A percentile compares a stretch with the other conserved stretches of the same genome.
Conservation (phyloP, 345 rosid species). For the Murraya koenigii region DNA sequence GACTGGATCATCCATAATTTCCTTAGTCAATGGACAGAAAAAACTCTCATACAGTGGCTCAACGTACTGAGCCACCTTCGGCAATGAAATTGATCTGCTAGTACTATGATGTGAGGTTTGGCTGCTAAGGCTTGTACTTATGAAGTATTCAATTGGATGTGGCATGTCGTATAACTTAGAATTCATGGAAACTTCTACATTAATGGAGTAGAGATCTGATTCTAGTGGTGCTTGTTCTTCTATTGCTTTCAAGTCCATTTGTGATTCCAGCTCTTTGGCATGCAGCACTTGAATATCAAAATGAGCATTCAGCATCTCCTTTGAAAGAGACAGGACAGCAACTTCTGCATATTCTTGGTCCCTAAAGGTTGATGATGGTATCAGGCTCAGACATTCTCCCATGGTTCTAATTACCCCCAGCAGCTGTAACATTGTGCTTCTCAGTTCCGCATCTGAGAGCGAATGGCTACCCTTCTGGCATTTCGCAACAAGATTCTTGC, state of each 20-base stretch:
- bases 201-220: slow-evolving; percentile 64
- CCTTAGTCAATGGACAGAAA: slow-evolving; percentile 80
- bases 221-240: slow-evolving; percentile 25
- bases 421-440: slow-evolving; percentile 40
- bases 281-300: slow-evolving; percentile 28
- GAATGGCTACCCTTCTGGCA: slow-evolving; percentile 22
- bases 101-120: slow-evolving; percentile 29
- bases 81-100: slow-evolving; percentile 37
- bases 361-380: slow-evolving; percentile 54
- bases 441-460: slow-evolving; percentile 39
- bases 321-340: slow-evolving; percentile 55
- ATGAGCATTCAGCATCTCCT: slow-evolving; percentile 60
- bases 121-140: slow-evolving; percentile 29
- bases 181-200: slow-evolving; percentile 38
- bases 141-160: slow-evolving; percentile 23
- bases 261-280: slow-evolving; percentile 19
- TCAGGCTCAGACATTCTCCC: slow-evolving; percentile 59
- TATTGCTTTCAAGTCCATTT: slow-evolving; percentile 12
- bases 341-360: slow-evolving; percentile 53
- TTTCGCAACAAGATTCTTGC: slow-evolving; percentile 42
- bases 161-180: slow-evolving; percentile 26
- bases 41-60: slow-evolving; percentile 80
- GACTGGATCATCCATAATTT: slow-evolving; percentile 88
- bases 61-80: slow-evolving; percentile 44
- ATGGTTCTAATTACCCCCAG: slow-evolving; percentile 42